Base-by-base conservation (phyloP, 805 yeast species). In the Blastobotrys americana region DNA sequence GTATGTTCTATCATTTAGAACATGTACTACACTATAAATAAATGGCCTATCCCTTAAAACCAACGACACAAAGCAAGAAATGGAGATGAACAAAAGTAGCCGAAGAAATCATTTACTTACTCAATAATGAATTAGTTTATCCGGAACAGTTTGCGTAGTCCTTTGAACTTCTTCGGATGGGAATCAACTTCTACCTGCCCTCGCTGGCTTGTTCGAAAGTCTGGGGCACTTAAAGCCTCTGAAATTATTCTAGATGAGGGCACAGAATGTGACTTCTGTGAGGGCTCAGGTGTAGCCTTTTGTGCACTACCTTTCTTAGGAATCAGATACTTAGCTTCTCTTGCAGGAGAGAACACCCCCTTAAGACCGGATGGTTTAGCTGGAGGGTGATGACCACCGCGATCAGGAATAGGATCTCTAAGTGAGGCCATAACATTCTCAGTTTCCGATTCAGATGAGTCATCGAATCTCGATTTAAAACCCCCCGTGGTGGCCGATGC, bases 391-490 rank as follows among this genome's bases (percentile, higher is more conserved):
- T 16, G 37, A n/a, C 28, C 4, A 35, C 15, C 34, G n/a, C n/a
- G n/a, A n/a, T n/a, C n/a, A n/a, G n/a, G n/a, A n/a, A n/a, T 5
- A 28, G 9, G 10, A 25, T 17, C 38, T 8, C 9, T 27, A 16
- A 8, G 42, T 16, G 23, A 39, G 34, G 45, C 38, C 25, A 44
- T 42, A 28, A 37, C 19, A 17, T 28, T 41, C 9, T 60, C 65
- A 31, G 58, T 61, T 5, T 61, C 66, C 8, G 60, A 52, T 43
- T 61, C 66, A 3, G 59, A 25, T 8, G 31, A 52, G 41, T 61
- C 66, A 18, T 59, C 60, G 36, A 61, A 49, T 6, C 66, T 55
- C n/a, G 63, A 59, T 25, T 44, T 39, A 56, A 61, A 60, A 15
- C 38, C 35, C 8, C 42, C 45, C 9, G 48, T 23, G 10, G 43